Evolutionary conservation across 1,284 basidiomycete genomes (phyloP), one percentile per base, ranked within the genome.

Genomic region (Meira nashicola): DNA sequence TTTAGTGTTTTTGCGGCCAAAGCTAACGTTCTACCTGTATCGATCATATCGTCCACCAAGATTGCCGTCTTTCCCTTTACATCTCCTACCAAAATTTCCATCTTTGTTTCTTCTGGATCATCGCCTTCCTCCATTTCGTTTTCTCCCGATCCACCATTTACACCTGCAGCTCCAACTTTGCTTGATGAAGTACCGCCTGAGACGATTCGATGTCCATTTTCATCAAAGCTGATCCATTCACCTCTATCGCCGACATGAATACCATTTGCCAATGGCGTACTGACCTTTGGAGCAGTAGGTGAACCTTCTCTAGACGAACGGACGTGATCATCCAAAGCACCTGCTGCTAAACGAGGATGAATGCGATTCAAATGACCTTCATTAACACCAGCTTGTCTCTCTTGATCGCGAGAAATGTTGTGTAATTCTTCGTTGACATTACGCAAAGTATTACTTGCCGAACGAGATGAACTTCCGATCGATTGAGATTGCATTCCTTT

Each of bases 11-110:
- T 86, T 11, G 87, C 89, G 28, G 94, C 94, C 15, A 96, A 82
- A 11, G 86, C 82, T 23, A 98, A 84, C 1, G 95, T 98, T 61
- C 84, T 84, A 1, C 93, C 94, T 5, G 91, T 92, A 79, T 98
- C 95, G 76, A 96, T 88, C 92, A 98, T 97, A 78, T 98, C 94
- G 79, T 98, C 94, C 33, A 98, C 88, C 52, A 98, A 83, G 73
- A 98, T 94, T 33, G 90, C 92, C 0, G 68, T 67, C 83, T 93
- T 93, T 80, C 89, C 92, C 70, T 84, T 84, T 62, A 98, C 94
- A 77, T 97, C 91, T n/a, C 94, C 94, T 55, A 98, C 94, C 39
- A 98, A 83, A 57, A 98, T 84, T 78, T 98, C 92, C 90, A 97
- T 94, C 68, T 80, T 81, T 10, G 67, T 61, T 44, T 74, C 67